phyloP scores from a whole-genome alignment of 768 basidiomycete species.

The Peribolospora kevripleyi region DNA sequence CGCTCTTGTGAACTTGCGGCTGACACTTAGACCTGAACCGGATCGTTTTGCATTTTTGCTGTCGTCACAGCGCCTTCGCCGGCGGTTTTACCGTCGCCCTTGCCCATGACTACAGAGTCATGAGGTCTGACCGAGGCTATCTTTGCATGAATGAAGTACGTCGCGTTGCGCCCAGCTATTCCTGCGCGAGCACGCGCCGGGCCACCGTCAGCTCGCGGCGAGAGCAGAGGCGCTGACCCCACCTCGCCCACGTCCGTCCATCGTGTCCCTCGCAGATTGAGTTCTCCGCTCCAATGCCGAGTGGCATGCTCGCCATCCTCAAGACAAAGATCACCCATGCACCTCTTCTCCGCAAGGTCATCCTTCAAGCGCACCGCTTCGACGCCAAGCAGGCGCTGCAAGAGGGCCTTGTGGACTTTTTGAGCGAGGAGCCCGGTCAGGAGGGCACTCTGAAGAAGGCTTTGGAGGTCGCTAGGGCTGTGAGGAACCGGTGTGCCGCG shows the following conservation, averaged over 20 bases:
- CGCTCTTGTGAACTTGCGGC: too few species aligned
- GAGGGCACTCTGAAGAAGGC: too few species aligned
- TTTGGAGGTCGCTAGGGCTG: too few species aligned
- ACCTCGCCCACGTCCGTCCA: constrained; percentile 20
- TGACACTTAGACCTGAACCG: not conserved
- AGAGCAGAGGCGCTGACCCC: not conserved
- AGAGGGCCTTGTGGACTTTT: constrained; percentile 38
- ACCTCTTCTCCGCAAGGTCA: constrained; percentile 39
- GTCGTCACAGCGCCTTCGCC: constrained; percentile 42
- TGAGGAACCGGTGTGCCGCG: too few species aligned
- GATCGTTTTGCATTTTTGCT: not conserved
- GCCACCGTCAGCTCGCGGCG: not conserved
- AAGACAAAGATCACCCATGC: constrained; percentile 39
- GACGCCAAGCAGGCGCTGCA: constrained; percentile 42
- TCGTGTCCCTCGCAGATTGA: constrained; percentile 24
- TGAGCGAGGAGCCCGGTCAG: too few species aligned
- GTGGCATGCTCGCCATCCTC: constrained; percentile 40
- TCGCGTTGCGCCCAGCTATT: not conserved
- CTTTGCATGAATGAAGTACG: constrained; percentile 73
- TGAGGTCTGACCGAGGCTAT: constrained; percentile 68
- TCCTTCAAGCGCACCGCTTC: constrained; percentile 57
- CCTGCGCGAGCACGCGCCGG: not conserved
- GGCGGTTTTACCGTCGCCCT: constrained; percentile 56
- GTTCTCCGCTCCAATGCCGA: constrained; percentile 60
- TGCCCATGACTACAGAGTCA: constrained; percentile 66